Evolutionary conservation across 768 basidiomycete species (phyloP).

Genomic region (Lactarius evosmus): DNA sequence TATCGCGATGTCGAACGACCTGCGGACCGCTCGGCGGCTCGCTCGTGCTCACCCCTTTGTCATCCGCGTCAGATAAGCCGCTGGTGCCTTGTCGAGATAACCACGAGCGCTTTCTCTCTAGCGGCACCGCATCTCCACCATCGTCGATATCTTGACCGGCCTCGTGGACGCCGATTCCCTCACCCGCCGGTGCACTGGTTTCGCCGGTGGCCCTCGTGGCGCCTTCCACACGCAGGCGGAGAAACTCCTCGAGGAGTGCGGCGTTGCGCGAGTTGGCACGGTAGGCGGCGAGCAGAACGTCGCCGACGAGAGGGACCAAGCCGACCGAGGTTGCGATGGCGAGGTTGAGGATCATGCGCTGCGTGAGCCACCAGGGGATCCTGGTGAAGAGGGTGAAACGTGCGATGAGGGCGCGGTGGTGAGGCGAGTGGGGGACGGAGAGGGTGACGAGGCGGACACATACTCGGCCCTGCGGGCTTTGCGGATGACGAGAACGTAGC

Average conservation of each 20-base stretch:
- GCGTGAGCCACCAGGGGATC: conserved; percentile 60
- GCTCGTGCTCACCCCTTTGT: not conserved
- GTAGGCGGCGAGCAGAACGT: conserved; percentile 69
- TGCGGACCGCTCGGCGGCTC: not conserved
- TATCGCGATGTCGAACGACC: conserved; percentile 14
- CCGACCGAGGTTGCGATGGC: conserved; percentile 64
- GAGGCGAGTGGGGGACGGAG: not conserved
- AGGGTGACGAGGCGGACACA: conserved; percentile 28
- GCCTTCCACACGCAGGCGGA: conserved; percentile 60
- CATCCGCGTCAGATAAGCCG: not conserved
- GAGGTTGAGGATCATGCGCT: conserved; percentile 76
- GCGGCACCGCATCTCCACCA: not conserved
- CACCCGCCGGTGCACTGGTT: not conserved
- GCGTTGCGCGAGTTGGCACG: conserved; percentile 92
- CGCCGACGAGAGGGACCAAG: conserved; percentile 68
- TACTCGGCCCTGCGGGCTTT: conserved; percentile 73
- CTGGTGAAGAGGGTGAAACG: conserved; percentile 25
- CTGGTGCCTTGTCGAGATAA: not conserved
- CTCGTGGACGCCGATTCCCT: not conserved
- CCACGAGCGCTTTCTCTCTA: not conserved
- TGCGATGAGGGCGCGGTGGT: not conserved
- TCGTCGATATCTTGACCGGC: not conserved
- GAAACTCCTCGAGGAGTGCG: conserved; percentile 76
- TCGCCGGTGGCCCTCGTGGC: not conserved
- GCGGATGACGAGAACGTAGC: conserved; percentile 73